Conservation (phyloP, 495 filamentous ascomycete genomes). For the Opeltia flavorubescens region DNA sequence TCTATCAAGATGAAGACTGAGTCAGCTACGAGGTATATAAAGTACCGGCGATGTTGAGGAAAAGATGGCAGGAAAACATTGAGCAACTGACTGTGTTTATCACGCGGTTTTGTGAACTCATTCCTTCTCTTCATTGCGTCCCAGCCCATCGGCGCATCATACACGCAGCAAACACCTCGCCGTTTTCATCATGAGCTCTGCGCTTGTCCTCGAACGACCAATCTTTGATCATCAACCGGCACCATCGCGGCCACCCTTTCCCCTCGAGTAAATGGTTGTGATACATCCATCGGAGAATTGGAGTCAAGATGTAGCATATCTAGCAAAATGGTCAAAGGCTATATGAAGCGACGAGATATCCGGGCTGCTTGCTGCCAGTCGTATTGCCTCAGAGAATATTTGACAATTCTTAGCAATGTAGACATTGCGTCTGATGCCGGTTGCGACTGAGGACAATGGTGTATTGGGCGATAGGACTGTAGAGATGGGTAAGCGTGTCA, state of each 20-base stretch:
- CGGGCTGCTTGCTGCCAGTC: no score
- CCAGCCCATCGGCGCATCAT: background rate
- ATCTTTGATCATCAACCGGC: conserved; percentile 16
- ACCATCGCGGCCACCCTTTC: conserved; percentile 16
- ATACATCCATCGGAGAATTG: conserved; percentile 3
- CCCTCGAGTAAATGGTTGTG: conserved; percentile 2
- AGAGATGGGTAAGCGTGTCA: no score
- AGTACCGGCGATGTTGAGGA: background rate
- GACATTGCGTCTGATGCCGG: no score
- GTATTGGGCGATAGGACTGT: no score
- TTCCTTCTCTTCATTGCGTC: conserved; percentile 1
- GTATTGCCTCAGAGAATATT: no score
- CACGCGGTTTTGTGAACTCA: conserved; percentile 1
- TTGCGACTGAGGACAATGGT: no score
- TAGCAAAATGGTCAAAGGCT: no score
- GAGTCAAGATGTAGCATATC: conserved; percentile 1
- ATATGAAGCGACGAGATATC: no score
- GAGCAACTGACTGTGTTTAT: background rate
- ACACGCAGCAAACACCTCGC: conserved; percentile 9
- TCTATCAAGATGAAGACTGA: conserved; percentile 1
- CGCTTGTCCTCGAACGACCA: conserved; percentile 17
- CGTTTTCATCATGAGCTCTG: conserved; percentile 14
- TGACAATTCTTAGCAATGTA: no score
- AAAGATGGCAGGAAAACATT: background rate
- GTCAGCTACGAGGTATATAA: background rate